A percentile compares a stretch with the other conserved stretches of the same genome.
These are phyloP conservation scores for Daucus carota DNA, from an alignment of 129 eudicot species.

Conservation along the genomic window DNA sequence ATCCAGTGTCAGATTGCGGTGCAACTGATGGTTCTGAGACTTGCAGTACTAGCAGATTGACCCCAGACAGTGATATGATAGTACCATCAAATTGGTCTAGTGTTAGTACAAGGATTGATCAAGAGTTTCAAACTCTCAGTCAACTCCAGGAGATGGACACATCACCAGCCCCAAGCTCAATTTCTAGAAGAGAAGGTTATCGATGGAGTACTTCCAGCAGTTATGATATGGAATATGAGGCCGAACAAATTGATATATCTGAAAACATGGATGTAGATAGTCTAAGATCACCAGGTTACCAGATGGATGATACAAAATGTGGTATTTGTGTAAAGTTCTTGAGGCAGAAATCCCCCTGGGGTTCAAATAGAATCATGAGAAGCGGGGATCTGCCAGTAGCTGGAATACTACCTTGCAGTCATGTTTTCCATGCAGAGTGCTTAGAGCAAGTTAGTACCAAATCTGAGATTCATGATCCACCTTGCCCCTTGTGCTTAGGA, in stretches of 20 bases:
- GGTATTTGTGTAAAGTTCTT: constrained; percentile 9
- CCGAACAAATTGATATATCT: constrained; percentile 2
- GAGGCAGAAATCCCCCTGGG: constrained; percentile 15
- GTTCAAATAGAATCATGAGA: constrained; percentile 13
- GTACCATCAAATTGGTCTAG: not conserved
- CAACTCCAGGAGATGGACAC: constrained; percentile 6
- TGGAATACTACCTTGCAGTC: constrained; percentile 13
- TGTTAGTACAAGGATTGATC: not conserved
- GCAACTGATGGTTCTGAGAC: constrained; percentile 6
- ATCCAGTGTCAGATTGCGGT: constrained; percentile 3
- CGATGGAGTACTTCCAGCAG: constrained; percentile 18
- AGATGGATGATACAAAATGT: constrained; percentile 4
- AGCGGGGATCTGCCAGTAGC: constrained; percentile 10
- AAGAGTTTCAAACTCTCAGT: constrained; percentile 5
- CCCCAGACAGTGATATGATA: not conserved
- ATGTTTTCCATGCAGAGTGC: constrained; percentile 17
- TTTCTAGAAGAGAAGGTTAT: constrained; percentile 13
- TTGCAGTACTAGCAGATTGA: not conserved
- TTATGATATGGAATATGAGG: constrained; percentile 11
- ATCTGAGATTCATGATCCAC: constrained; percentile 1
- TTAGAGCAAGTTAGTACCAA: constrained; percentile 12
- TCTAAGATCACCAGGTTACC: constrained; percentile 6
- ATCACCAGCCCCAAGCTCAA: constrained; percentile 9
- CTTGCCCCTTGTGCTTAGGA: constrained; percentile 15
- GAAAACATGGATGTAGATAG: constrained; percentile 2